phyloP scores from a whole-genome alignment of 2,329 filamentous ascomycete genomes.

The Setomelanomma holmii region DNA sequence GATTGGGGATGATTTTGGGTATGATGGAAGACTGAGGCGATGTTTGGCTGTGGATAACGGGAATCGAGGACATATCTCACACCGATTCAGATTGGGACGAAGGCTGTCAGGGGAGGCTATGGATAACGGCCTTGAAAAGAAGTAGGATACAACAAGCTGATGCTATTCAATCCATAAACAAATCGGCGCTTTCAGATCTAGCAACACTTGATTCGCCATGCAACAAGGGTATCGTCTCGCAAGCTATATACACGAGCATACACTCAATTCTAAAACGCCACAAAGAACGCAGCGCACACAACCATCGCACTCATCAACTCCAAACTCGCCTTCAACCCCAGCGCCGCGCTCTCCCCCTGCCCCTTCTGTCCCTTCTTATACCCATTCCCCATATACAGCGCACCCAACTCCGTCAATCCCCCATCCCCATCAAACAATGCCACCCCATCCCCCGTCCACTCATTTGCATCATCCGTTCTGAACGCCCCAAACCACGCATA shows the following conservation, averaged over 20 bases:
- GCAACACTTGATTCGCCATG: no score
- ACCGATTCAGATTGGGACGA: no score
- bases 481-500: conserved; percentile 48
- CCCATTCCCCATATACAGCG: conserved; percentile 41
- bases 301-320: conserved; percentile 13
- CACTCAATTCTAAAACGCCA: conserved; percentile 5
- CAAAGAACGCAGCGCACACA: conserved; percentile 6
- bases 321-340: conserved; percentile 12
- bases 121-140: no score
- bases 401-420: conserved; percentile 40
- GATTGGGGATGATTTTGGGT: no score
- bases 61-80: no score
- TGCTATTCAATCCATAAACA: no score
- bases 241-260: not conserved
- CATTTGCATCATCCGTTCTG: conserved; percentile 40
- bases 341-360: conserved; percentile 25
- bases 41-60: no score
- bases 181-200: no score
- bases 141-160: no score
- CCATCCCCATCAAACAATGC: conserved; percentile 43
- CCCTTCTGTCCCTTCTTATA: conserved; percentile 42
- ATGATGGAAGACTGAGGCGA: no score
- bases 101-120: no score
- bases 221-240: not conserved
- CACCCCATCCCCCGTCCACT: conserved; percentile 46